A percentile compares a stretch with the other conserved stretches of the same genome.
These are phyloP conservation scores for Solanum tarapatanum DNA, from an alignment of 257 asterid genomes.

Conservation along the genomic window DNA sequence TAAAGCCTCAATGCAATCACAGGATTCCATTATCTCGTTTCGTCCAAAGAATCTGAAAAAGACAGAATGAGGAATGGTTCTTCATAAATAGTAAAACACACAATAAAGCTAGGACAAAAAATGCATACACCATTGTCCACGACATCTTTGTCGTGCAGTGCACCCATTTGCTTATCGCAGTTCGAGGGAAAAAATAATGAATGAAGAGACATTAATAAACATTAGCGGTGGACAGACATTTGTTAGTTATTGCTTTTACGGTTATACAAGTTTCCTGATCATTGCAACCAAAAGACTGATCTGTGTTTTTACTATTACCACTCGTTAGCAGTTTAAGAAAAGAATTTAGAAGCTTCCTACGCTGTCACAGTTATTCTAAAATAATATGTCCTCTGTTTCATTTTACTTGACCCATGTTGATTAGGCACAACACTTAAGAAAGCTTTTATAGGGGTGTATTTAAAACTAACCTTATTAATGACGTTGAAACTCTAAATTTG, in stretches of 20 bases:
- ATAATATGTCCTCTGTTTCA: neutral
- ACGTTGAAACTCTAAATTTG: neutral
- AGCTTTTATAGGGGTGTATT: neutral
- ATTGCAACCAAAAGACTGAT: neutral
- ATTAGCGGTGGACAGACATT: neutral
- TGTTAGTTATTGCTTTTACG: neutral
- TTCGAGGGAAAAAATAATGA: neutral
- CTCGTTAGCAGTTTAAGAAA: neutral
- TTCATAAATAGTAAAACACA: neutral
- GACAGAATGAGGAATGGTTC: neutral
- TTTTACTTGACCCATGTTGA: neutral
- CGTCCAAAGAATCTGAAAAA: constrained; percentile 15
- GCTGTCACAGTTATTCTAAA: neutral
- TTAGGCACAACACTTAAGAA: neutral
- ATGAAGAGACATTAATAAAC: neutral
- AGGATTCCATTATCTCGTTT: constrained; percentile 29
- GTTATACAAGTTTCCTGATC: neutral
- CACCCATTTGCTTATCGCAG: neutral
- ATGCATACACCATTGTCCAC: neutral
- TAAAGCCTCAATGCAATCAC: constrained; percentile 57
- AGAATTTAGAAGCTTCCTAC: neutral
- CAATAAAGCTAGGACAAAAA: neutral
- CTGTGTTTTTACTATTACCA: neutral
- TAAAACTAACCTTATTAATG: neutral
- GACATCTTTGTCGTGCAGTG: neutral